A percentile compares a stretch with the other conserved stretches of the same genome.
Conservation (phyloP, 257 asterid genomes). For the Solanum virginianum region DNA sequence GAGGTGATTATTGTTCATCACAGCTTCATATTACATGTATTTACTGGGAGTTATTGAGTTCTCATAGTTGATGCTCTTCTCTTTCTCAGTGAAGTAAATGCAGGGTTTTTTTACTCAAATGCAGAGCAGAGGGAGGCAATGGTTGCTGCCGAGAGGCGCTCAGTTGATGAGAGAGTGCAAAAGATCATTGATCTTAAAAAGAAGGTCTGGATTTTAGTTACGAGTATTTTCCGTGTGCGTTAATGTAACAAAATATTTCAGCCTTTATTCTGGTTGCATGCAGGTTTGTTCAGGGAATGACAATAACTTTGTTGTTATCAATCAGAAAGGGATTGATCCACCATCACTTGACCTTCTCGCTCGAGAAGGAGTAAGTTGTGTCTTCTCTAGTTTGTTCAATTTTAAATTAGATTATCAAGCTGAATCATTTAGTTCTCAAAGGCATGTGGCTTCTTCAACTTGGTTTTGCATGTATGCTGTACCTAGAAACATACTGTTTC, state of each 20-base stretch:
- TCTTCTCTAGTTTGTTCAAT: not conserved
- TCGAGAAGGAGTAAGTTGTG: conserved; percentile 79
- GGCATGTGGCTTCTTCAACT: not conserved
- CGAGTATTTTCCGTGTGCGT: not conserved
- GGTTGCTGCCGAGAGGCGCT: conserved; percentile 94
- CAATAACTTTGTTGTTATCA: conserved; percentile 70
- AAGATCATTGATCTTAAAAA: conserved; percentile 84
- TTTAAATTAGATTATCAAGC: not conserved
- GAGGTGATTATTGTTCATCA: conserved; percentile 40
- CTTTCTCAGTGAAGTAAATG: conserved; percentile 77
- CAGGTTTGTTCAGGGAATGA: conserved; percentile 77
- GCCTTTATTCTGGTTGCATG: conserved; percentile 10
- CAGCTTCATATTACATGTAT: not conserved
- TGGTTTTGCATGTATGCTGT: not conserved
- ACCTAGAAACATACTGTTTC: not conserved
- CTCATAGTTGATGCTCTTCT: conserved; percentile 10
- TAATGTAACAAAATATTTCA: not conserved
- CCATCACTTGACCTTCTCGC: conserved; percentile 94
- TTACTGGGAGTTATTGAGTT: not conserved
- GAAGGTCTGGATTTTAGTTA: conserved; percentile 32
- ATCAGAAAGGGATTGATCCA: conserved; percentile 98
- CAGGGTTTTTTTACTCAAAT: conserved; percentile 94
- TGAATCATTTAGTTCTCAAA: not conserved
- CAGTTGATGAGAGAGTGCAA: conserved; percentile 92
- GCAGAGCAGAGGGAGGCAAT: conserved; percentile 98